A percentile compares a stretch with the other conserved stretches of the same genome.
These are phyloP conservation scores for Lodderomyces metapsilosis DNA, from an alignment of 1,139 yeast species.

Conservation along the genomic window DNA sequence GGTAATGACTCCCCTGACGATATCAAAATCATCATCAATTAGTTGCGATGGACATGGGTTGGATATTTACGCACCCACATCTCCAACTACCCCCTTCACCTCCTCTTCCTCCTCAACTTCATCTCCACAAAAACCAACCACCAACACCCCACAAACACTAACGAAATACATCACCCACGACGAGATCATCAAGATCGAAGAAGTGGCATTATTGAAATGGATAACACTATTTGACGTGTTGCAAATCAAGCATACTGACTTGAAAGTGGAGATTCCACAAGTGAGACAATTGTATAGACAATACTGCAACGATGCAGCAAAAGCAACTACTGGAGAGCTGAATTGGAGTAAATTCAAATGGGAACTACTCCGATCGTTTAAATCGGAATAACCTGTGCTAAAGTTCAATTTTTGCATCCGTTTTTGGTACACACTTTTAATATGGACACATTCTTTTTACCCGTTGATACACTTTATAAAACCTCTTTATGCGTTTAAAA, in stretches of 20 bases:
- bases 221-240: constrained; percentile 31
- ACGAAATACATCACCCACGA: constrained; percentile 9
- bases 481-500: neutral
- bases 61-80: constrained; percentile 6
- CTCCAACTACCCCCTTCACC: neutral
- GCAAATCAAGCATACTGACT: constrained; percentile 15
- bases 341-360: constrained; percentile 18
- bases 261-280: constrained; percentile 20
- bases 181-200: constrained; percentile 14
- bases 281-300: constrained; percentile 18
- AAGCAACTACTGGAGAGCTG: constrained; percentile 2
- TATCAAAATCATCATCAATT: constrained; percentile 14
- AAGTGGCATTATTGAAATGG: constrained; percentile 28
- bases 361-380: constrained; percentile 15
- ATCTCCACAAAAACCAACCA: too few species aligned
- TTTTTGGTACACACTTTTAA: too few species aligned
- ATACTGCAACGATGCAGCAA: constrained; percentile 2
- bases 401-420: neutral
- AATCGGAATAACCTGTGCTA: neutral
- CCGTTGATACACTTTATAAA: too few species aligned
- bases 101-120: too few species aligned
- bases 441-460: too few species aligned
- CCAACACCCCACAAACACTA: neutral
- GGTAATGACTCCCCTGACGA: neutral
- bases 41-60: constrained; percentile 26